These are phyloP conservation scores for Penicillium angulare DNA, from an alignment of 495 filamentous ascomycete species.

Conservation along the genomic window DNA sequence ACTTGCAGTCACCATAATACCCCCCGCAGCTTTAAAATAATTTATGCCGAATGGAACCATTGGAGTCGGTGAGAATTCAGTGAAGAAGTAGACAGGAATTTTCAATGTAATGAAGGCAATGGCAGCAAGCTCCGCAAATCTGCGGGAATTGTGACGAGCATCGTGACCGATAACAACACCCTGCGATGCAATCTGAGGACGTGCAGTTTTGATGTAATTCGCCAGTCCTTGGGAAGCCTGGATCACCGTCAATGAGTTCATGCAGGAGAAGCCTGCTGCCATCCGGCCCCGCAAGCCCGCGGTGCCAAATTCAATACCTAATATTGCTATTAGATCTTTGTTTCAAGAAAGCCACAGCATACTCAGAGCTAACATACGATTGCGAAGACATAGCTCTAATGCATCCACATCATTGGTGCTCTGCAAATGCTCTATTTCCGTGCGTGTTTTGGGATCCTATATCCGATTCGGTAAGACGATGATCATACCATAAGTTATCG, in stretches of 20 bases:
- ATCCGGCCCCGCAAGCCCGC: constrained; percentile 68
- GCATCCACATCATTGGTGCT: constrained; percentile 46
- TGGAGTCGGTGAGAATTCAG: constrained; percentile 58
- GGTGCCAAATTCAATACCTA: constrained; percentile 68
- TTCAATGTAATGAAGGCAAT: constrained; percentile 61
- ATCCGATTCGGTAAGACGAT: constrained; percentile 10
- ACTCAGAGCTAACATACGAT: constrained; percentile 36
- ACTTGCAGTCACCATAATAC: constrained; percentile 72
- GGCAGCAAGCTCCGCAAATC: constrained; percentile 62
- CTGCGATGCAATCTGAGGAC: constrained; percentile 34
- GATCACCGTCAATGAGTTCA: constrained; percentile 70
- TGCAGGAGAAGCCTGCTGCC: constrained; percentile 67
- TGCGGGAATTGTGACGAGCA: constrained; percentile 64
- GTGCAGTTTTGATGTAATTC: constrained; percentile 51
- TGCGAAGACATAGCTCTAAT: constrained; percentile 55
- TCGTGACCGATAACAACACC: constrained; percentile 68
- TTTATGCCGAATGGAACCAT: constrained; percentile 67
- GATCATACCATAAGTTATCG: constrained; percentile 19
- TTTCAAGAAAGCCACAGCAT: neutral
- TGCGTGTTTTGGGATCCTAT: constrained; percentile 54
- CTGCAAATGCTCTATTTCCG: constrained; percentile 58
- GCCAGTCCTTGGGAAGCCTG: constrained; percentile 73
- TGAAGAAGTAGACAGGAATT: constrained; percentile 62
- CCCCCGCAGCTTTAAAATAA: constrained; percentile 56
- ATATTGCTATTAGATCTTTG: neutral